Base-by-base conservation (phyloP, 1,284 basidiomycete species). In the Meira nashicola region DNA sequence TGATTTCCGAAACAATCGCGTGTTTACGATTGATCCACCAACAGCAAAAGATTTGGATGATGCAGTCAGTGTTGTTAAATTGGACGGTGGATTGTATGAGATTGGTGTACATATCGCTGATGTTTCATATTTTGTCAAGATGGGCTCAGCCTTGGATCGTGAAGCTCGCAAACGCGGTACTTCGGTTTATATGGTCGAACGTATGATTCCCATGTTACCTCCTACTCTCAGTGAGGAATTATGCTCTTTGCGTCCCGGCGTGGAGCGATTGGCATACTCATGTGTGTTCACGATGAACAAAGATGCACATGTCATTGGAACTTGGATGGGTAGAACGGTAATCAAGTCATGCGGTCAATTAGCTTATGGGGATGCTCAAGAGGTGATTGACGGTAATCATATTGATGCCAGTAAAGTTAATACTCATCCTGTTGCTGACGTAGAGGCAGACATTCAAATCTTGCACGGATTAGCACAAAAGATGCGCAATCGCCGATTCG, bases 121-220 rank as follows among this genome's bases (percentile, higher is more conserved):
- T 79, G 92, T 97, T 1, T 90, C 92, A 1, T 88, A 89, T 83
- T 98, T 97, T 81, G 59, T 94, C 75, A 94, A 92, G 82, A 87
- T 91, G 25, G 95, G 95, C 79, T 95, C 91, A 8, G 89, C 93
- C 15, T 83, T 99, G 67, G 95, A 99, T 76, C 90, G 95, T 39
- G 95, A 99, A 80, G 95, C 95, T 52, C 86, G 92, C 70, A 97
- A 96, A 81, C 86, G 94, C 64, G 94, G 92, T 28, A 97, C 93
- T 2, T 92, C 90, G 68, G 95, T 98, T 53, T 96, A 96, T 77
- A 87, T 98, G 44, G 87, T 97, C 43, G 94, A 97, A 79, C 87
- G 92, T 48, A 86, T 89, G 33, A 92, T 97, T 10, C 92, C 93
- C 0, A 98, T 98, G 94, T 83, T 98, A 6, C 94, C 94, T 1